Evolutionary conservation across 2,329 filamentous ascomycete genomes (phyloP).

Genomic region (Phialophora expanda): DNA sequence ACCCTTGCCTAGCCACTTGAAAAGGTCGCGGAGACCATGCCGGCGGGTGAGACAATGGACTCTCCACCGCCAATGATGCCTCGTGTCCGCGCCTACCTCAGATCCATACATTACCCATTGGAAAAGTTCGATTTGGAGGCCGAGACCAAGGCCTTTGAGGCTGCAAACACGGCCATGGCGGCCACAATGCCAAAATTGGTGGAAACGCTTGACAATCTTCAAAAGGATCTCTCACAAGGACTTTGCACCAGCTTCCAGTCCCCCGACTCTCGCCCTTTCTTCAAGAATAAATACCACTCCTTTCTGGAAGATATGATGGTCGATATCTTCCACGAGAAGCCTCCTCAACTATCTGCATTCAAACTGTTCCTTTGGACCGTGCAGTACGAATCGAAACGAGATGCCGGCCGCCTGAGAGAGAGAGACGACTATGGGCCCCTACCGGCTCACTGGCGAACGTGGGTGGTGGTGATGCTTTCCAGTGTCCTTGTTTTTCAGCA

Average conservation of each 20-base stretch:
- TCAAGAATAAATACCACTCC: not conserved
- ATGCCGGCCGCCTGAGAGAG: not conserved
- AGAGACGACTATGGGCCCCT: not conserved
- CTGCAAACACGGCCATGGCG: not conserved
- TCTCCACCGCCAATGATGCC: not conserved
- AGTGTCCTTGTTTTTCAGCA: not conserved
- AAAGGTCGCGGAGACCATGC: not conserved
- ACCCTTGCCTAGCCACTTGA: too few relatives aligned
- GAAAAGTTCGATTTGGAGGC: not conserved
- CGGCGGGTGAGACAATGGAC: not conserved
- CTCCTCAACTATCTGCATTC: slow-evolving; percentile 2
- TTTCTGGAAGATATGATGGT: not conserved
- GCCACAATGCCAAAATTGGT: slow-evolving; percentile 1
- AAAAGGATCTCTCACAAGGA: not conserved
- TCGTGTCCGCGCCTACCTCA: not conserved
- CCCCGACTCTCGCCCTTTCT: not conserved
- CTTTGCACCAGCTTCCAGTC: not conserved
- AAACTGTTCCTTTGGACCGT: not conserved
- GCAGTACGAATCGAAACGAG: not conserved
- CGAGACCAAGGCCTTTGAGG: not conserved
- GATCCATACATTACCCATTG: not conserved
- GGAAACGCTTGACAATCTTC: not conserved
- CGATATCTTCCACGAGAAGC: not conserved
- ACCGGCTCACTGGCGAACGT: not conserved
- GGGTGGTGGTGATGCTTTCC: not conserved